Conservation (phyloP, 1,139 yeast species). For the Kodamaea plutei region DNA sequence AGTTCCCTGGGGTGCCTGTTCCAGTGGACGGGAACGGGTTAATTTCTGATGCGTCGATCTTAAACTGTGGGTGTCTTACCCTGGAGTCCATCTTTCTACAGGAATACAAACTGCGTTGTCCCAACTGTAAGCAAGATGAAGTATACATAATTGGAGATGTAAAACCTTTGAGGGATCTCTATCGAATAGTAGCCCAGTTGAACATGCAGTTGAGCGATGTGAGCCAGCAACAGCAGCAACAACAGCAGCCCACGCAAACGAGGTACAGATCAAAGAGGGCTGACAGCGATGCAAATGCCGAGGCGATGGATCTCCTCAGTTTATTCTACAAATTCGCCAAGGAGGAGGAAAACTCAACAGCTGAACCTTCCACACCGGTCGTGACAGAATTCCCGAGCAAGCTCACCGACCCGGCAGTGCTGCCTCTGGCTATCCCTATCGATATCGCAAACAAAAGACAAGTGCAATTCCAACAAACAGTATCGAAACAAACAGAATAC, state of each 20-base stretch:
- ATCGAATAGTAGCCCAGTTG: constrained; percentile 28
- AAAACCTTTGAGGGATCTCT: constrained; percentile 51
- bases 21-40: constrained; percentile 14
- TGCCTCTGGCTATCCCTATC: constrained; percentile 7
- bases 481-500: background rate
- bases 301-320: constrained; percentile 33
- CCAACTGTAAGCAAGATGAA: constrained; percentile 38
- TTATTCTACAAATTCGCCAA: constrained; percentile 42
- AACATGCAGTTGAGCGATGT: constrained; percentile 11
- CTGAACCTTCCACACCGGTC: background rate
- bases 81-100: constrained; percentile 44
- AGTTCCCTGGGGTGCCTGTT: constrained; percentile 29
- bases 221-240: background rate
- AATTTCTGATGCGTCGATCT: constrained; percentile 49
- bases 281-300: constrained; percentile 11
- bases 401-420: background rate
- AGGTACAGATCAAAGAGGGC: constrained; percentile 3
- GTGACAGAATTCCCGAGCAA: no score
- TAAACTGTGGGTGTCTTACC: constrained; percentile 70
- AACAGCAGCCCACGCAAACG: constrained; percentile 2
- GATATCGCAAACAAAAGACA: constrained; percentile 8
- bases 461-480: constrained; percentile 5
- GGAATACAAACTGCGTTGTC: constrained; percentile 36
- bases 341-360: constrained; percentile 27
- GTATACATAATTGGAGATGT: constrained; percentile 42